Evolutionary conservation across 2,329 filamentous ascomycete species (phyloP), one percentile per base, ranked within the genome.

Genomic region (Apiospora phragmitis): DNA sequence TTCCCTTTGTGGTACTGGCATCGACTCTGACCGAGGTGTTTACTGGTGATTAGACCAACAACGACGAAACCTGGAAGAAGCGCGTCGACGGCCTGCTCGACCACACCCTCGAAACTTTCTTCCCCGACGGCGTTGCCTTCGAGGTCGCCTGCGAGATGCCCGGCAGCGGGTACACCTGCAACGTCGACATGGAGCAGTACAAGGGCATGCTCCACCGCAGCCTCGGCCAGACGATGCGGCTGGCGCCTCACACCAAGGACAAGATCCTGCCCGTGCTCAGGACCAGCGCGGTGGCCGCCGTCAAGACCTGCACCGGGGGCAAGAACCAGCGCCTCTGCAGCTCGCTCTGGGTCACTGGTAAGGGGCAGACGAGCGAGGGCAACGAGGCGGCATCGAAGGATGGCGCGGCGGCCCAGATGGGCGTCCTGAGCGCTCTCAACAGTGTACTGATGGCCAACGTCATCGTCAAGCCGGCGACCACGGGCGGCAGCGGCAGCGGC

Each of bases 131-230:
- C 43, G 74, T 89, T 73, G 87, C 89, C 80, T 86, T 82, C 77
- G 88, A 90, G 76, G 29, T 38, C 24, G 81, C 84, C 7, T 91
- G 89, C 78, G 89, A 90, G 79, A 78, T 71, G n/a, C 6, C 42
- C 2, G 4, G 11, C 3, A 14, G 1, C 24, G 71, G 73, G 35
- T 78, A 79, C 55, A 79, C 75, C 4, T 90, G 88, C 81, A 85
- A 86, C 74, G 80, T 83, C 65, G 88, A 90, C 74, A 87, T 89
- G 78, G 81, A 84, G 70, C 83, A 83, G 18, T 90, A 88, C 84
- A 90, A 90, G 78, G 88, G 86, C 41, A 89, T 88, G 76, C 81
- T 89, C 8, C 79, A 85, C 43, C 87, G 88, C 62, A 90, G 86
- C 82, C 76, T 84, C 70, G 82, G 81, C 1, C 76, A 78, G 26